Conservation (phyloP, 2,329 filamentous ascomycete genomes). For the Fusarium sp. region DNA sequence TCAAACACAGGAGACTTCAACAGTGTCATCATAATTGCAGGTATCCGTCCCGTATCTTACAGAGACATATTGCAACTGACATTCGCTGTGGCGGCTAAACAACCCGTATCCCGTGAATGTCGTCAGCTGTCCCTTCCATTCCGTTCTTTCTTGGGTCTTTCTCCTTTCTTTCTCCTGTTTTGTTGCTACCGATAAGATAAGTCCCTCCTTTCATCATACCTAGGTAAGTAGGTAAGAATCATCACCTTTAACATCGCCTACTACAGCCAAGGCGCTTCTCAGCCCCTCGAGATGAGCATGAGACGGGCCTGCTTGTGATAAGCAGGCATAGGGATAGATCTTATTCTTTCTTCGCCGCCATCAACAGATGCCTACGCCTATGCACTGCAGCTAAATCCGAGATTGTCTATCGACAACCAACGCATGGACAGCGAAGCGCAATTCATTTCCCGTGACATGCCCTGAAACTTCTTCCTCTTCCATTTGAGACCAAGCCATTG, state of each 20-base stretch:
- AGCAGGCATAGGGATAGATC: background rate
- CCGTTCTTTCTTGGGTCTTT: background rate
- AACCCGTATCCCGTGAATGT: background rate
- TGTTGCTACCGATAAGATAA: background rate
- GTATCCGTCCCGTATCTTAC: background rate
- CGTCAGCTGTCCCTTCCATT: constrained; percentile 24
- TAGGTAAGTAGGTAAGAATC: too few relatives aligned
- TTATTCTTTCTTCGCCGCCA: constrained; percentile 11
- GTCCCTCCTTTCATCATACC: background rate
- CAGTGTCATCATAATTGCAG: background rate
- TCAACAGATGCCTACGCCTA: background rate
- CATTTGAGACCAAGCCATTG: constrained; percentile 14
- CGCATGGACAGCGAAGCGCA: constrained; percentile 17
- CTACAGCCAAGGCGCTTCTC: background rate
- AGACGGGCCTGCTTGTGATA: background rate
- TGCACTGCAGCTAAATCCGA: constrained; percentile 23
- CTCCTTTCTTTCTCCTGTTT: background rate
- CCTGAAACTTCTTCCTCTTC: constrained; percentile 31
- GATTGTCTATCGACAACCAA: constrained; percentile 14
- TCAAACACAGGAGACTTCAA: background rate
- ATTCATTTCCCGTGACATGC: constrained; percentile 17
- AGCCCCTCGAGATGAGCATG: background rate
- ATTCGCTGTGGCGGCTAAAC: constrained; percentile 7
- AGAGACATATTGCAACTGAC: background rate
- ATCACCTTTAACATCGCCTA: background rate